Evolutionary conservation across 805 yeast species (phyloP).

Genomic region (Schizosaccharomyces lindneri): DNA sequence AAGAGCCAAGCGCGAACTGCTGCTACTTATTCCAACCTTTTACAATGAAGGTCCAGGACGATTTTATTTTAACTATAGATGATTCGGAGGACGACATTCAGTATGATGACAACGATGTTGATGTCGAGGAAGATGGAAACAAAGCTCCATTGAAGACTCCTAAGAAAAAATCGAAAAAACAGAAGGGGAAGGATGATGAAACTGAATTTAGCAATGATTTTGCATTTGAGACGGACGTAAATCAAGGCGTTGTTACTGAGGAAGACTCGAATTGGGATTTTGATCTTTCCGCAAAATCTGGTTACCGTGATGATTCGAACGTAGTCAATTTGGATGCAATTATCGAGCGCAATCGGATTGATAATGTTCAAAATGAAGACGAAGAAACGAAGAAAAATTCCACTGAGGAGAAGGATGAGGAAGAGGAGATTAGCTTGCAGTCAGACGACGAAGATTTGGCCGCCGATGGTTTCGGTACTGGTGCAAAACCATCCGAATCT

Average conservation of each 20-base stretch:
- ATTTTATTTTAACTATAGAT: not conserved
- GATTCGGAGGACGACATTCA: not conserved
- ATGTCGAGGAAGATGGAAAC: constrained; percentile 5
- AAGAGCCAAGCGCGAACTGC: not conserved
- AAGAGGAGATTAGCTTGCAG: not conserved
- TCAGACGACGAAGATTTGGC: constrained; percentile 17
- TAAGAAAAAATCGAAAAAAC: constrained; percentile 5
- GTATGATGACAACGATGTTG: not conserved
- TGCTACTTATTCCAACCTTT: not conserved
- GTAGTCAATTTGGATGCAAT: constrained; percentile 76
- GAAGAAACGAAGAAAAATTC: constrained; percentile 8
- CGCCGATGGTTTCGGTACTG: constrained; percentile 11
- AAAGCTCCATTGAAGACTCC: not conserved
- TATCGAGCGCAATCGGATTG: constrained; percentile 56
- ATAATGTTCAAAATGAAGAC: not conserved
- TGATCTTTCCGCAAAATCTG: constrained; percentile 21
- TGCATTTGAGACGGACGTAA: constrained; percentile 44
- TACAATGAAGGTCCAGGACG: not conserved
- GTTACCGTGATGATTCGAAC: constrained; percentile 13
- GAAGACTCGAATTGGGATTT: constrained; percentile 70
- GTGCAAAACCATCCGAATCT: constrained; percentile 15
- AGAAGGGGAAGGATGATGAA: constrained; percentile 10
- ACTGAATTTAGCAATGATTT: constrained; percentile 15
- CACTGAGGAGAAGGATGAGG: not conserved
- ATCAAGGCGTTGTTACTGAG: constrained; percentile 22